Conservation (phyloP, 768 basidiomycete species). For the Galerina sulciceps region DNA sequence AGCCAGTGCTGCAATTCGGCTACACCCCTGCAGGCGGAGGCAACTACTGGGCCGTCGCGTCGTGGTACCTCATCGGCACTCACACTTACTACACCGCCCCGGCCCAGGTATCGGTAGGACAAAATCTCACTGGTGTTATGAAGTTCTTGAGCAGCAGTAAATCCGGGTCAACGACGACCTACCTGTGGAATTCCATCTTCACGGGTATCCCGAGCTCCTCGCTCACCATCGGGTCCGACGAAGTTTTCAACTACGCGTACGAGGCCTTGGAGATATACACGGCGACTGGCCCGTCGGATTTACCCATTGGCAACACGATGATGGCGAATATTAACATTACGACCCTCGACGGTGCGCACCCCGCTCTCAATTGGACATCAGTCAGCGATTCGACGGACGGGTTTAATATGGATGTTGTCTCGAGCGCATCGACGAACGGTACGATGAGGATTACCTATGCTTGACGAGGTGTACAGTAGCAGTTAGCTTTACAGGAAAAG, state of each 20-base stretch:
- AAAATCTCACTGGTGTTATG: constrained; percentile 14
- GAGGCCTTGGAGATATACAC: constrained; percentile 18
- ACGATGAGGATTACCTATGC: constrained; percentile 15
- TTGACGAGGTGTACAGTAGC: neutral
- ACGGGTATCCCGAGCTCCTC: constrained; percentile 9
- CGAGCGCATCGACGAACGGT: constrained; percentile 7
- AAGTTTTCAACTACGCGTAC: constrained; percentile 16
- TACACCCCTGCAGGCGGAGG: constrained; percentile 24
- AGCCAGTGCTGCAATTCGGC: constrained; percentile 28
- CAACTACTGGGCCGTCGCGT: constrained; percentile 23
- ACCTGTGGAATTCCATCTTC: constrained; percentile 11
- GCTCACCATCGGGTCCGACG: constrained; percentile 9
- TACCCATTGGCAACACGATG: constrained; percentile 13
- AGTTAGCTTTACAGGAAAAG: too few relatives aligned
- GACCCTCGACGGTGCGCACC: constrained; percentile 9
- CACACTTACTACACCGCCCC: constrained; percentile 15
- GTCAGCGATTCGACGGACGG: constrained; percentile 15
- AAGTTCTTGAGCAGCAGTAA: constrained; percentile 3
- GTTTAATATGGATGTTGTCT: constrained; percentile 12
- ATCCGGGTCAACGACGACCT: constrained; percentile 9
- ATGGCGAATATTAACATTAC: constrained; percentile 13
- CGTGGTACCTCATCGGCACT: constrained; percentile 21
- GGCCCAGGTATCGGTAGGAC: constrained; percentile 12
- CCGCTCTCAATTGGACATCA: constrained; percentile 16
- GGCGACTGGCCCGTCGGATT: constrained; percentile 6